Percentiles rank a stretch among this genome's conserved stretches.
Conservation (phyloP, 1,284 basidiomycete genomes). For the Xerocomus amazonicus region DNA sequence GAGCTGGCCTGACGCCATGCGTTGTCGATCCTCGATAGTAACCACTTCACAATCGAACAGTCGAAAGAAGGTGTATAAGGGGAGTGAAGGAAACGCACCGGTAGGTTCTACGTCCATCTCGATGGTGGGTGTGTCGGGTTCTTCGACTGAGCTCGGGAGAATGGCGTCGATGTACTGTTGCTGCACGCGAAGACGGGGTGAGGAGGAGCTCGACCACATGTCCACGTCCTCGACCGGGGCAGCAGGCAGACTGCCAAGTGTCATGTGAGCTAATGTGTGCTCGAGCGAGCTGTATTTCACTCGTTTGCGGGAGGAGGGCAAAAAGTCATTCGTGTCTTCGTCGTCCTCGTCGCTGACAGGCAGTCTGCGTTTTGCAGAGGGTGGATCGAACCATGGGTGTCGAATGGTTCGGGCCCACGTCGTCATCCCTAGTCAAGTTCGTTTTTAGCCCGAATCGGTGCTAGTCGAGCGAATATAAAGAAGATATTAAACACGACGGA, state of each 20-base stretch:
- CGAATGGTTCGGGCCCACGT: conserved; percentile 37
- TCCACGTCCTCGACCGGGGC: conserved; percentile 15
- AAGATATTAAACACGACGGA: too few relatives aligned
- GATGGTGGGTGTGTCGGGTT: conserved; percentile 40
- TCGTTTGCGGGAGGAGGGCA: conserved; percentile 41
- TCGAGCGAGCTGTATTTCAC: conserved; percentile 51
- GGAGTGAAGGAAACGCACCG: conserved; percentile 13
- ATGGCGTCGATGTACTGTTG: conserved; percentile 17
- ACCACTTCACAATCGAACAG: not conserved
- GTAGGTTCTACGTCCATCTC: conserved; percentile 64
- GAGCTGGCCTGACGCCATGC: conserved; percentile 40
- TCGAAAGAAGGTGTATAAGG: not conserved
- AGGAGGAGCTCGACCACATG: conserved; percentile 9
- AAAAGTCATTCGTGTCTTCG: conserved; percentile 7
- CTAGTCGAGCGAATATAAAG: too few relatives aligned
- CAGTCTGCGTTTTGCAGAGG: conserved; percentile 48
- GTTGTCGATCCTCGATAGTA: conserved; percentile 30
- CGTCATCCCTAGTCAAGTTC: conserved; percentile 18
- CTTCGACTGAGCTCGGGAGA: conserved; percentile 44
- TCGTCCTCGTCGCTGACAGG: conserved; percentile 23
- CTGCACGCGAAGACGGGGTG: conserved; percentile 8
- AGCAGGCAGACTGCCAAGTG: conserved; percentile 28
- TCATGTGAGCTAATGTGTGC: conserved; percentile 53
- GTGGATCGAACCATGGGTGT: conserved; percentile 55
- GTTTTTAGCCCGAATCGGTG: not conserved